Evolutionary conservation across 2,329 filamentous ascomycete genomes (phyloP).

Genomic region (Pseudogymnoascus sp.): DNA sequence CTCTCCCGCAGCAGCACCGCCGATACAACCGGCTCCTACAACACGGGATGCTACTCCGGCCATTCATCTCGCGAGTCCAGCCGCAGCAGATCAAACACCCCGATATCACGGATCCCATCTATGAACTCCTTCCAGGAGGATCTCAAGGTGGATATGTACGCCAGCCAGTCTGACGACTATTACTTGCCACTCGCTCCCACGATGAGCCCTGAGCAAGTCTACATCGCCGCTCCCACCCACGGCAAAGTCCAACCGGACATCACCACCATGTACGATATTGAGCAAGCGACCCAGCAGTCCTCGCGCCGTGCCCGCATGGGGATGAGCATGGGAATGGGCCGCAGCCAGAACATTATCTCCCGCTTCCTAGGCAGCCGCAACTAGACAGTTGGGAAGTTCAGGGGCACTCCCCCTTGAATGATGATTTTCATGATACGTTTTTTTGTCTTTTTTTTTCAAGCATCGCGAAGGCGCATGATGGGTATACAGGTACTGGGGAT

Average conservation of each 20-base stretch:
- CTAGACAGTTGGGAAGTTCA: not conserved
- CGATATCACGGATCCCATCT: not conserved
- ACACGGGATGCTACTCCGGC: slow-evolving; percentile 26
- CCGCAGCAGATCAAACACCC: slow-evolving; percentile 9
- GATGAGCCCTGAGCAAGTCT: slow-evolving; percentile 11
- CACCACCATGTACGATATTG: slow-evolving; percentile 10
- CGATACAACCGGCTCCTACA: slow-evolving; percentile 21
- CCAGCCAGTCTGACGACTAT: not conserved
- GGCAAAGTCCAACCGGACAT: slow-evolving; percentile 9
- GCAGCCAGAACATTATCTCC: slow-evolving; percentile 7
- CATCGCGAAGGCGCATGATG: slow-evolving; percentile 4
- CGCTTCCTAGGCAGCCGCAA: not conserved
- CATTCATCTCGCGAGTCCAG: slow-evolving; percentile 24
- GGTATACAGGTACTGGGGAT: slow-evolving; percentile 6
- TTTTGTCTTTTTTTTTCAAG: not conserved
- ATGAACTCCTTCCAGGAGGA: slow-evolving; percentile 3
- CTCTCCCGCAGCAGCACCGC: slow-evolving; percentile 27
- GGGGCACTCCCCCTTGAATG: not conserved
- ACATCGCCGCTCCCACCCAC: slow-evolving; percentile 9
- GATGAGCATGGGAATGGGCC: slow-evolving; percentile 7
- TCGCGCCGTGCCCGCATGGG: slow-evolving; percentile 1
- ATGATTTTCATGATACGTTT: not conserved
- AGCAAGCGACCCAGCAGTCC: not conserved
- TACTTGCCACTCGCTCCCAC: slow-evolving; percentile 1
- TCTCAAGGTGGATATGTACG: slow-evolving; percentile 5